Evolutionary conservation across 768 basidiomycete species (phyloP).

Genomic region (Lactarius tabidus): DNA sequence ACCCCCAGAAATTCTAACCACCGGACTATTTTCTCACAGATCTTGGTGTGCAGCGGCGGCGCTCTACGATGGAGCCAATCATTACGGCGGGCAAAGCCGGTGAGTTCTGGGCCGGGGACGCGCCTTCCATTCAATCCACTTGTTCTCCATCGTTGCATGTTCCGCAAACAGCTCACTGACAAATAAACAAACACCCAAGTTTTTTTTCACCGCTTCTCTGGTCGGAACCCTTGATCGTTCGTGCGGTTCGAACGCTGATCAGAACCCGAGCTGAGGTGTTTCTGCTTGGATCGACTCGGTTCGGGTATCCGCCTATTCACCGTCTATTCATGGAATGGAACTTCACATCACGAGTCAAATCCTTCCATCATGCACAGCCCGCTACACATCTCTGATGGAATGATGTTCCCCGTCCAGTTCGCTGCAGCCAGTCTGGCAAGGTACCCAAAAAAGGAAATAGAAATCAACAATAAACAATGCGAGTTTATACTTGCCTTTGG

Average conservation of each 20-base stretch:
- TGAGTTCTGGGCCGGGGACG: neutral
- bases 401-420: neutral
- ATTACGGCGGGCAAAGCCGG: neutral
- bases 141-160: neutral
- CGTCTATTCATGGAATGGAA: constrained; percentile 7
- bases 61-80: too few relatives aligned
- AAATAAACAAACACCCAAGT: too few relatives aligned
- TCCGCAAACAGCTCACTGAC: neutral
- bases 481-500: constrained; percentile 23
- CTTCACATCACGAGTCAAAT: constrained; percentile 16
- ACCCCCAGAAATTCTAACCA: constrained; percentile 11
- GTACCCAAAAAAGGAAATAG: constrained; percentile 2
- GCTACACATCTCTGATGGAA: constrained; percentile 1
- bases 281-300: neutral
- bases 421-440: neutral
- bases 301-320: neutral
- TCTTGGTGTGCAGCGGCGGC: too few relatives aligned
- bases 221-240: neutral
- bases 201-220: neutral
- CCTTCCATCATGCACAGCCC: constrained; percentile 14
- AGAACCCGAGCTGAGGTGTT: neutral
- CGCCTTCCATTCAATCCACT: neutral
- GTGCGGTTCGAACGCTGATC: neutral
- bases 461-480: constrained; percentile 11
- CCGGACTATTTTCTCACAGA: neutral